Conservation (phyloP, 768 basidiomycete species). For the Phylloporus scabripes region DNA sequence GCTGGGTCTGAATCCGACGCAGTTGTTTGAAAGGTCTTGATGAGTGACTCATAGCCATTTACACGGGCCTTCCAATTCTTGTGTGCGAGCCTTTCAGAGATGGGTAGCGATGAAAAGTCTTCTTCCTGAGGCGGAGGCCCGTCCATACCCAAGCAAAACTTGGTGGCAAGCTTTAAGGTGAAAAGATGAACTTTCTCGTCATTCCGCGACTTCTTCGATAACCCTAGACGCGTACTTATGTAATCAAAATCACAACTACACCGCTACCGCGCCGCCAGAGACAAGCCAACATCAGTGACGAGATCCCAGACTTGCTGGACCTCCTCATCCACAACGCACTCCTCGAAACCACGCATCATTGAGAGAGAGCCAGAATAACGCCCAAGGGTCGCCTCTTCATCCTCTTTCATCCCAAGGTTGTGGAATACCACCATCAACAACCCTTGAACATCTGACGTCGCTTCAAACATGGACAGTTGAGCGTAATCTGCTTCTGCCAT, state of each 20-base stretch:
- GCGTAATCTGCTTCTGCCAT: slow-evolving; percentile 64
- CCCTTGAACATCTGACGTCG: slow-evolving; percentile 67
- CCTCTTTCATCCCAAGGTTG: slow-evolving; percentile 50
- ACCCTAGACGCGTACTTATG: slow-evolving; percentile 13
- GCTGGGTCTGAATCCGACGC: slow-evolving; percentile 91
- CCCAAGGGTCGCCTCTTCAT: slow-evolving; percentile 51
- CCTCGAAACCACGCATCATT: slow-evolving; percentile 38
- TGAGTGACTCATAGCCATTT: slow-evolving; percentile 84
- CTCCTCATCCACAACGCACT: slow-evolving; percentile 45
- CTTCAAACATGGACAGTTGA: slow-evolving; percentile 51
- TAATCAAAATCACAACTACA: slow-evolving; percentile 12
- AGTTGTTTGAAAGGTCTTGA: slow-evolving; percentile 82
- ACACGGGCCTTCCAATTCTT: slow-evolving; percentile 99
- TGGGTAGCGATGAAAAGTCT: slow-evolving; percentile 77
- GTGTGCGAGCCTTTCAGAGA: slow-evolving; percentile 78
- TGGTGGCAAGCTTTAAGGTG: slow-evolving; percentile 5
- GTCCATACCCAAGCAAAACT: slow-evolving; percentile 54
- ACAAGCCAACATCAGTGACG: slow-evolving; percentile 53
- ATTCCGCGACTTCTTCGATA: slow-evolving; percentile 5
- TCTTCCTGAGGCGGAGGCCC: slow-evolving; percentile 90
- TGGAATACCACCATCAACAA: slow-evolving; percentile 65
- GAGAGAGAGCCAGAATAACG: slow-evolving; percentile 45
- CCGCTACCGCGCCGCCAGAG: slow-evolving; percentile 38
- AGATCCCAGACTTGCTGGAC: slow-evolving; percentile 51
- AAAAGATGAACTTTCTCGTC: slow-evolving; percentile 4